A percentile compares a stretch with the other conserved stretches of the same genome.
phyloP scores from a whole-genome alignment of 805 yeast species.

The Candida yuanshanica region DNA sequence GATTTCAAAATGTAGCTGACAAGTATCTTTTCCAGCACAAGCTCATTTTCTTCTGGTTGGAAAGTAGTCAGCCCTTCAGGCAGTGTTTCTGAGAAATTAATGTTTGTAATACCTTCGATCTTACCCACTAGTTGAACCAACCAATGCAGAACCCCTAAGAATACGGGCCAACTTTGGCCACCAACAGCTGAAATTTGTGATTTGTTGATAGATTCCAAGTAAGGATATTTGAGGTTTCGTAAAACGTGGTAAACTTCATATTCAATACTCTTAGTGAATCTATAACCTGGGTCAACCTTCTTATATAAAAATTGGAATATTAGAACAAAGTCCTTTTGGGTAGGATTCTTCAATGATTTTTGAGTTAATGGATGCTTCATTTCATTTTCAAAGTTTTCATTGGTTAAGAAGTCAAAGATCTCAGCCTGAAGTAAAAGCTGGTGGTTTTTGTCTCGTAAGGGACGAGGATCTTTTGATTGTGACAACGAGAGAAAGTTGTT shows the following conservation, averaged over 20 bases:
- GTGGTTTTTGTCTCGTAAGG: slow-evolving; percentile 65
- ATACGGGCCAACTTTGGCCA: slow-evolving; percentile 81
- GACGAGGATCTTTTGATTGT: slow-evolving; percentile 58
- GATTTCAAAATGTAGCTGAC: slow-evolving; percentile 59
- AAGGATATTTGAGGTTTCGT: slow-evolving; percentile 69
- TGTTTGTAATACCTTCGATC: slow-evolving; percentile 27
- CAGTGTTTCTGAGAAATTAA: slow-evolving; percentile 3
- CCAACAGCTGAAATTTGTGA: slow-evolving; percentile 90
- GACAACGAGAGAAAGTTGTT: slow-evolving; percentile 23
- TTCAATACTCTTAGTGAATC: slow-evolving; percentile 63
- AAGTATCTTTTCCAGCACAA: slow-evolving; percentile 39
- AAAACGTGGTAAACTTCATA: slow-evolving; percentile 67
- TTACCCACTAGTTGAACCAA: slow-evolving; percentile 50
- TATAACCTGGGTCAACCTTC: slow-evolving; percentile 73
- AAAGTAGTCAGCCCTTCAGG: slow-evolving; percentile 24
- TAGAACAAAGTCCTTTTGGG: slow-evolving; percentile 77
- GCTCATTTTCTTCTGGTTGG: slow-evolving; percentile 26
- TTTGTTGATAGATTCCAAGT: slow-evolving; percentile 70
- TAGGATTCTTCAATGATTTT: slow-evolving; percentile 66
- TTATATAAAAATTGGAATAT: slow-evolving; percentile 78
- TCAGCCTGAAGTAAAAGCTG: slow-evolving; percentile 63
- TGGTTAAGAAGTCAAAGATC: slow-evolving; percentile 55
- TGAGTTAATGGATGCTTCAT: slow-evolving; percentile 63
- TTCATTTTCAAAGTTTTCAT: slow-evolving; percentile 66
- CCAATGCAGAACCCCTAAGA: slow-evolving; percentile 83